Evolutionary conservation across 345 rosid genomes (phyloP).

Genomic region (Dovyalis caffra): DNA sequence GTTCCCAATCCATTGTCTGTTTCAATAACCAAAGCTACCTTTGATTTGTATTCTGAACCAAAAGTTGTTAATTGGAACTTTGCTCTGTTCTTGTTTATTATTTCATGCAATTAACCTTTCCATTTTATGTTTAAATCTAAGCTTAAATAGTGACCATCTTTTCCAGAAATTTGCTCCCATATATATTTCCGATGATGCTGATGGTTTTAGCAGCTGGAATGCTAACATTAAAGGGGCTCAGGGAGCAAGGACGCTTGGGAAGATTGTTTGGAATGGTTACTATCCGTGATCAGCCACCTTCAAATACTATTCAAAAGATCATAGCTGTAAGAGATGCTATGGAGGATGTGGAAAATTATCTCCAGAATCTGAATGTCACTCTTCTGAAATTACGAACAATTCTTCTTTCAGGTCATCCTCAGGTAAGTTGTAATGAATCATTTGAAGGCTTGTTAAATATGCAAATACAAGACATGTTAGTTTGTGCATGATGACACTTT

Average conservation of each 20-base stretch:
- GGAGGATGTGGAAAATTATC: conserved; percentile 75
- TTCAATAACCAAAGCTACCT: background rate
- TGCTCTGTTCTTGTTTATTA: background rate
- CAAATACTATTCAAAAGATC: conserved; percentile 91
- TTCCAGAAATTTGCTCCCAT: conserved; percentile 74
- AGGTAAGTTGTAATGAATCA: conserved; percentile 50
- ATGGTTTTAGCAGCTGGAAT: conserved; percentile 66
- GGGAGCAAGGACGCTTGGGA: conserved; percentile 93
- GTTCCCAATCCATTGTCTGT: background rate
- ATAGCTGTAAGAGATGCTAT: conserved; percentile 91
- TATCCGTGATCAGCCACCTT: conserved; percentile 90
- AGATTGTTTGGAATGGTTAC: conserved; percentile 80
- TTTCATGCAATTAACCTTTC: background rate
- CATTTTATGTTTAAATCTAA: conserved; percentile 4
- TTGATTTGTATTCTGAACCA: background rate
- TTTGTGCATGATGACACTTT: background rate
- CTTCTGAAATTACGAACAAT: conserved; percentile 77
- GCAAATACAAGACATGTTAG: background rate
- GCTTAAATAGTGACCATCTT: conserved; percentile 8
- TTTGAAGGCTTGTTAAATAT: background rate
- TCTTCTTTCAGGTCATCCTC: conserved; percentile 87
- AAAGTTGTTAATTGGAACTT: background rate
- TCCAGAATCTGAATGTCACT: conserved; percentile 79
- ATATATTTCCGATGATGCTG: conserved; percentile 60
- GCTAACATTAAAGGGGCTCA: conserved; percentile 83